A percentile compares a stretch with the other conserved stretches of the same genome.
phyloP scores from a whole-genome alignment of 2,329 filamentous ascomycete genomes.

The Botrytis porri region DNA sequence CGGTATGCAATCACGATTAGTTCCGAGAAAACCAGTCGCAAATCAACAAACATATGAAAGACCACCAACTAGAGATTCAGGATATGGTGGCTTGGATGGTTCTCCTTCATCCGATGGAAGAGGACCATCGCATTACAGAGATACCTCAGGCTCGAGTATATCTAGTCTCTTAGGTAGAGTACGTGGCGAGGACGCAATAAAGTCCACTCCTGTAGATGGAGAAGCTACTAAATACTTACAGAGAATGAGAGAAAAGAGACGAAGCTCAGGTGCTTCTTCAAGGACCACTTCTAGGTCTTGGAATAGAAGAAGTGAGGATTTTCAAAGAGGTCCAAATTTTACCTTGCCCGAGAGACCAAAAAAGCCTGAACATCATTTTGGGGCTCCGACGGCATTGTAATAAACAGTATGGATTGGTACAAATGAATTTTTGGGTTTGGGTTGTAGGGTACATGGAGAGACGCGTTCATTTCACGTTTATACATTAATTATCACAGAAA shows the following conservation, averaged over 20 bases:
- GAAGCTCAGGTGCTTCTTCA: conserved; percentile 1
- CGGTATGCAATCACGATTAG: not conserved
- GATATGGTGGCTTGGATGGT: not conserved
- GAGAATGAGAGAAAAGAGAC: conserved; percentile 10
- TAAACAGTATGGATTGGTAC: not conserved
- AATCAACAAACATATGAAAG: not conserved
- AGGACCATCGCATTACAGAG: not conserved
- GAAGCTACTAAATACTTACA: conserved; percentile 18
- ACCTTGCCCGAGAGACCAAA: not conserved
- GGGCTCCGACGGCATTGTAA: not conserved
- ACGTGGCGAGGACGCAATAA: not conserved
- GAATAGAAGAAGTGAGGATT: not conserved
- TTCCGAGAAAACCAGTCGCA: not conserved
- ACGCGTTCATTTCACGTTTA: not conserved
- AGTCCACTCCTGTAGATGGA: not conserved
- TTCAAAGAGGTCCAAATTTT: not conserved
- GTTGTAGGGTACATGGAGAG: not conserved
- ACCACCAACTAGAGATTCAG: conserved; percentile 1
- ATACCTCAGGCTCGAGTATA: conserved; percentile 7
- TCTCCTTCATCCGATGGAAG: not conserved
- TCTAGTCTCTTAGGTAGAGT: conserved; percentile 11
- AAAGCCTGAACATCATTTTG: conserved; percentile 4
- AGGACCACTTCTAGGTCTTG: not conserved
- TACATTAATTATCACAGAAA: not conserved
- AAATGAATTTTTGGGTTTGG: not conserved